Percentiles rank a stretch among this genome's conserved stretches.
These are phyloP conservation scores for Tricholoma furcatifolium DNA, from an alignment of 768 basidiomycete species.

Conservation along the genomic window DNA sequence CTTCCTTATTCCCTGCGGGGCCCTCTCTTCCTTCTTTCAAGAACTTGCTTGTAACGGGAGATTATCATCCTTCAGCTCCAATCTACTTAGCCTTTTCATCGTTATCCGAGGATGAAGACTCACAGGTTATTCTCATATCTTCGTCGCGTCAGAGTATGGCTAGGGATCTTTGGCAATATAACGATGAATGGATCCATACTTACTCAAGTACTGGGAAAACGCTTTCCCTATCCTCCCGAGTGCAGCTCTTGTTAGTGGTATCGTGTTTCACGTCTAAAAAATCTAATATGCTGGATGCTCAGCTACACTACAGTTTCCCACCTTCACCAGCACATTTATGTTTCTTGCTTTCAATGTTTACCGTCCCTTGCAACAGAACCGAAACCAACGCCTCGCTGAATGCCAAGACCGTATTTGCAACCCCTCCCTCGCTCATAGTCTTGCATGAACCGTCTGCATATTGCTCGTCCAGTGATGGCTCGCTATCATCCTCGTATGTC, in stretches of 20 bases:
- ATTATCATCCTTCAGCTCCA: slow-evolving; percentile 66
- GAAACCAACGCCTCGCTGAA: slow-evolving; percentile 19
- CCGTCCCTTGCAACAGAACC: slow-evolving; percentile 24
- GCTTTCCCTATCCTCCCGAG: slow-evolving; percentile 36
- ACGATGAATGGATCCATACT: slow-evolving; percentile 55
- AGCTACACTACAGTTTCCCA: slow-evolving; percentile 50
- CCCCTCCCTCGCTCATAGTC: slow-evolving; percentile 51
- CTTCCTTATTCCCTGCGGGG: slow-evolving; percentile 33
- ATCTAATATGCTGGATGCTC: slow-evolving; percentile 3
- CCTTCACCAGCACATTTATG: slow-evolving; percentile 56
- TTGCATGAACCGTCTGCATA: slow-evolving; percentile 61
- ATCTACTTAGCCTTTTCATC: slow-evolving; percentile 64
- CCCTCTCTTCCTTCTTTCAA: slow-evolving; percentile 53
- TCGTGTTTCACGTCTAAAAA: slow-evolving; percentile 1
- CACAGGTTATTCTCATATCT: slow-evolving; percentile 46
- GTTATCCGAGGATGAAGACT: slow-evolving; percentile 28
- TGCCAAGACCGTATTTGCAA: slow-evolving; percentile 25
- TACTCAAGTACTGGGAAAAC: slow-evolving; percentile 38
- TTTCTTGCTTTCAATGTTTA: slow-evolving; percentile 50
- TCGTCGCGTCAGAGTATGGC: slow-evolving; percentile 48
- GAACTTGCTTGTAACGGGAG: slow-evolving; percentile 61
- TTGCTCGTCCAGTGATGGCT: slow-evolving; percentile 28
- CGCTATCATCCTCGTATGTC: slow-evolving; percentile 2
- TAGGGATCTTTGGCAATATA: slow-evolving; percentile 40
- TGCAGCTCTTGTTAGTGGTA: slow-evolving; percentile 55